Base-by-base conservation (phyloP, 1,284 basidiomycete genomes). In the Ceratobasidium sp. region DNA sequence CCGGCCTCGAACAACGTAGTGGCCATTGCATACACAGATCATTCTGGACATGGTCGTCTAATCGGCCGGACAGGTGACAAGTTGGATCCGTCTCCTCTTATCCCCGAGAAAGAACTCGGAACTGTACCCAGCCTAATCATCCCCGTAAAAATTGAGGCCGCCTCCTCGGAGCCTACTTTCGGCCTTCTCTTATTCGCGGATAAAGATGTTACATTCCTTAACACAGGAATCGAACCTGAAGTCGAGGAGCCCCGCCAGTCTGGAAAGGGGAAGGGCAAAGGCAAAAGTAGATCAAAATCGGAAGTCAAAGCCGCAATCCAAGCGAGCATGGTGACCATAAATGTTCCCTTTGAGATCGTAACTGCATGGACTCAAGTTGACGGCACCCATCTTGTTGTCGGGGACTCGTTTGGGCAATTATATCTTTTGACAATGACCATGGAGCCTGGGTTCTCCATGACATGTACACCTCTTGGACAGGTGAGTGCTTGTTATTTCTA, bases 361-460 rank as follows among this genome's bases (percentile, higher is more conserved):
- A 39, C 64, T 12, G 62, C 72, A 23, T 73, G 53, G 53, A 57
- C 59, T 39, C 46, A 70, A n/a, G 79, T 80, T 23, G 80, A 81
- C 46, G 79, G 83, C 14, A 78, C 82, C 16, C 83, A 85, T 45
- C 86, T 89, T 71, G 79, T 97, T 18, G 80, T 96, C 14, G 92
- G 92, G 0, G 95, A 97, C 77, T 83, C 84, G n/a, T 92, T 86
- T 77, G 95, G 95, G 18, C 86, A 87, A 62, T 82, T 94, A 12
- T 86, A 87, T 0, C 82, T 92, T 75, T 80, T 96, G 18, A 85
- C 86, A 3, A 79, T 92, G 72, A 58, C 74, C 12, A 62, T 77
- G 18, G 75, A 73, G 18, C 74, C 81, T 26, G 80, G 81, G 6
- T 79, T 83, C 34, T 83, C 81, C 0, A 82, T 96, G n/a, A 81